Evolutionary conservation across 768 basidiomycete genomes (phyloP).

Genomic region (Rhodotorula diobovata): DNA sequence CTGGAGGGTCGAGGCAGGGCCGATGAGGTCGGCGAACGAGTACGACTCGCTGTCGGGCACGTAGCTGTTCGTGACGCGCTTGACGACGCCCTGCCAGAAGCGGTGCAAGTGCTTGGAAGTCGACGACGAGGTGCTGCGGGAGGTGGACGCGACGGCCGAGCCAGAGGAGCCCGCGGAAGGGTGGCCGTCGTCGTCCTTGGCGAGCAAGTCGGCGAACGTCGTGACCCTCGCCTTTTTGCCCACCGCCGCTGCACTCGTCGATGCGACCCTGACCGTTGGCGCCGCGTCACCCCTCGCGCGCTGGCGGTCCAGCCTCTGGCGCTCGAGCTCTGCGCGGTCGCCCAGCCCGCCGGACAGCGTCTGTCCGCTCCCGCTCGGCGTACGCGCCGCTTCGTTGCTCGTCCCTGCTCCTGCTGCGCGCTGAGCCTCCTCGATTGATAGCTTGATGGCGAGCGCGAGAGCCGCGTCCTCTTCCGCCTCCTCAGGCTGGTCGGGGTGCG

Average conservation of each 20-base stretch:
- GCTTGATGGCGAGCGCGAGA: neutral
- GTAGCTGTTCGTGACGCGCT: constrained; percentile 9
- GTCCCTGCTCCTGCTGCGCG: too few species aligned
- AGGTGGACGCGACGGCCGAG: neutral
- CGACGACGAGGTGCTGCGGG: neutral
- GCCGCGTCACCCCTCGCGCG: neutral
- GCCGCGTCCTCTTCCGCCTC: neutral
- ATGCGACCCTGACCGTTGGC: neutral
- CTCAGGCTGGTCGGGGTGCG: neutral
- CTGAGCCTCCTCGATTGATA: neutral
- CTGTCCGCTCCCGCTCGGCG: too few species aligned
- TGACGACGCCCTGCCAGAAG: constrained; percentile 26
- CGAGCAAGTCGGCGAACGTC: constrained; percentile 19
- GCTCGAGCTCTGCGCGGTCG: constrained; percentile 23
- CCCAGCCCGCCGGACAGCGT: neutral
- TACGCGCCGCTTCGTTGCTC: neutral
- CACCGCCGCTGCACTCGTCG: neutral
- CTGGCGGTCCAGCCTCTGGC: constrained; percentile 22
- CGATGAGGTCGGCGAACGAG: constrained; percentile 35
- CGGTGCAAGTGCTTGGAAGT: neutral
- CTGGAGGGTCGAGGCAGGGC: constrained; percentile 39
- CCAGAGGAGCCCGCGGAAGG: too few species aligned
- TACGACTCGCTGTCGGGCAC: constrained; percentile 8
- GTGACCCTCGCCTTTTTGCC: neutral
- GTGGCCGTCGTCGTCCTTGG: neutral